Percentiles rank a stretch among this genome's conserved stretches.
Conservation (phyloP, 2,329 filamentous ascomycete genomes). For the Penicillium nordicum region DNA sequence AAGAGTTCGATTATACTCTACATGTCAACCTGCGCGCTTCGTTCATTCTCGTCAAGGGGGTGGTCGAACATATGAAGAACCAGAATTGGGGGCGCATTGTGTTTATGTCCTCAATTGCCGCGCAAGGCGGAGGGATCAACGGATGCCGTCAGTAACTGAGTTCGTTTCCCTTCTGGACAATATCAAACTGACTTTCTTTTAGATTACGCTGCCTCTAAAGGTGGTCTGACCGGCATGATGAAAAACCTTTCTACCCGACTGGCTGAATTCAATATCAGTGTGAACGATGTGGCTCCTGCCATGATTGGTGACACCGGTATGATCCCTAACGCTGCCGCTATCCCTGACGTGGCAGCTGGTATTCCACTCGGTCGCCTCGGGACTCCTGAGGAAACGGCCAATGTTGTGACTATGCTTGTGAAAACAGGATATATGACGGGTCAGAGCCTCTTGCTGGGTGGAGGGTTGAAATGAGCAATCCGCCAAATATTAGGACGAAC, state of each 20-base stretch:
- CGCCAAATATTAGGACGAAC: not conserved
- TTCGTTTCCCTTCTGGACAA: not conserved
- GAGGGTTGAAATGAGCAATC: slow-evolving; percentile 47
- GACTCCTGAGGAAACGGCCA: slow-evolving; percentile 58
- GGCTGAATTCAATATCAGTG: slow-evolving; percentile 59
- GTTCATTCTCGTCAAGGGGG: slow-evolving; percentile 60
- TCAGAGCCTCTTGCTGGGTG: slow-evolving; percentile 54
- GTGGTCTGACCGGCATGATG: slow-evolving; percentile 63
- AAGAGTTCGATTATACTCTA: slow-evolving; percentile 63
- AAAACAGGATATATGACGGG: slow-evolving; percentile 60
- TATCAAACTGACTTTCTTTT: not conserved
- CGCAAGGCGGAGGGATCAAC: slow-evolving; percentile 62
- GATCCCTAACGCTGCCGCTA: slow-evolving; percentile 58
- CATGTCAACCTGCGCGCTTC: slow-evolving; percentile 61
- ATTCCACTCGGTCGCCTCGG: slow-evolving; percentile 60
- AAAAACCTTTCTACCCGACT: slow-evolving; percentile 60
- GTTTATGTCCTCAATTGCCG: slow-evolving; percentile 62
- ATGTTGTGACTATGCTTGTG: slow-evolving; percentile 59
- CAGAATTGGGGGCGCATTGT: slow-evolving; percentile 63
- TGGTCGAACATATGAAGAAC: slow-evolving; percentile 58
- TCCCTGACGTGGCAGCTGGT: slow-evolving; percentile 57
- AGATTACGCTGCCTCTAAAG: slow-evolving; percentile 59
- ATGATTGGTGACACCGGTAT: slow-evolving; percentile 65
- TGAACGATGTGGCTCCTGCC: slow-evolving; percentile 66
- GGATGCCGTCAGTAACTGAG: slow-evolving; percentile 48